Base-by-base conservation (phyloP, 1,139 yeast species). In the Pneumocystis jirovecii region DNA sequence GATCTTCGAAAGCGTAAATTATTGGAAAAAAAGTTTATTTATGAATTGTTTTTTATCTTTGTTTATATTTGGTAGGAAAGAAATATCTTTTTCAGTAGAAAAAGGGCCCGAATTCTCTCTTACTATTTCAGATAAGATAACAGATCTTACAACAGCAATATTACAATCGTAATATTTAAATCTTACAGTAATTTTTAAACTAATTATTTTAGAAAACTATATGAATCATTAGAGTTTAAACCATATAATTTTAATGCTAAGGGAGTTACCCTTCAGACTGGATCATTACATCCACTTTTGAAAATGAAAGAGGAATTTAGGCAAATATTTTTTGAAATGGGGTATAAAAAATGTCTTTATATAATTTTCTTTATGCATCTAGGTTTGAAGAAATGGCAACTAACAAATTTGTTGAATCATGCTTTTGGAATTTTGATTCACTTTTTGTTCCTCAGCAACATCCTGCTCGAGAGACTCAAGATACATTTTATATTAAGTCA, bases 391-490 rank as follows among this genome's bases (percentile, higher is more conserved):
- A 93, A 80, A 93, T 93, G 99, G 97, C 98, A 68, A 87, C 98
- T 29, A 91, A 91, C 76, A 96, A 91, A 77, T 93, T 90, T 75
- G 98, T 95, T 66, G 99, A 93, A 75, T 83, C 95, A 37, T 97
- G 98, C 12, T 93, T 95, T 84, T 93, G 99, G 99, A 93, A 95
- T 78, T 93, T 93, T 74, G 99, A 93, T 76, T 83, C 98, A 3
- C 82, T 93, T 73, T 93, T 80, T 74, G 99, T 93, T 65, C 99
- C 99, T 66, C 99, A 93, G 80, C 97, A 93, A 79, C 99, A 93
- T 79, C 98, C 99, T 42, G 99, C 99, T 63, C 87, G 99, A 81
- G 99, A 93, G 76, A 82, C 93, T 75, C 99, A 93, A 78, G 98
- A 93, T 77, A 93, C 99, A 66, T 93, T 93, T 80, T 93, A 93